Evolutionary conservation across 2,329 filamentous ascomycete genomes (phyloP).

Genomic region (Alternaria consortialis): DNA sequence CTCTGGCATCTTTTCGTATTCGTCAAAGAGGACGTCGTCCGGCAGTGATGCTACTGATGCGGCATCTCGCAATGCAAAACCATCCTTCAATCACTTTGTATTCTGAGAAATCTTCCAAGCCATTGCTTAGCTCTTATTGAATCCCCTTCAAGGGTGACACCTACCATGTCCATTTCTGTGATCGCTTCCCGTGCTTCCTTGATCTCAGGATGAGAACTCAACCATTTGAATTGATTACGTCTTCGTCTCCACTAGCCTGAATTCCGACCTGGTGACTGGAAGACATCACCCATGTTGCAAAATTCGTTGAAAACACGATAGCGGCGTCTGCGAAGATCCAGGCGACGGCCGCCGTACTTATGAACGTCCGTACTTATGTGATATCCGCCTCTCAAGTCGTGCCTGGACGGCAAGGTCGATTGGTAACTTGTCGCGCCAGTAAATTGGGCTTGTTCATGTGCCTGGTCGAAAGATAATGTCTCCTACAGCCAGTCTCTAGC

Average conservation of each 20-base stretch:
- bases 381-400: conserved; percentile 4
- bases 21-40: background rate
- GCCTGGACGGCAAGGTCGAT: conserved; percentile 15
- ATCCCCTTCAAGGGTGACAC: background rate
- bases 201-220: background rate
- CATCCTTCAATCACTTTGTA: background rate
- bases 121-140: background rate
- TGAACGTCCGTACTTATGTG: conserved; percentile 8
- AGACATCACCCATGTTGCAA: conserved; percentile 2
- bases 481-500: background rate
- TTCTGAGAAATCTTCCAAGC: background rate
- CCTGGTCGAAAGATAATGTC: background rate
- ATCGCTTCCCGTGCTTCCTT: background rate
- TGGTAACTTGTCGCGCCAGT: conserved; percentile 18
- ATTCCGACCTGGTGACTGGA: background rate
- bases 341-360: conserved; percentile 10
- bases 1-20: background rate
- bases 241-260: background rate
- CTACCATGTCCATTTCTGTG: background rate
- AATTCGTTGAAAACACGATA: conserved; percentile 17
- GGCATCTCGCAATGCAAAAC: background rate
- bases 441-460: conserved; percentile 4
- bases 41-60: background rate
- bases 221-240: background rate
- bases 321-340: background rate